A percentile compares a stretch with the other conserved stretches of the same genome.
Evolutionary conservation across 176 grass and related monocot species (phyloP).

Genomic region (Tillandsia fasciculata): DNA sequence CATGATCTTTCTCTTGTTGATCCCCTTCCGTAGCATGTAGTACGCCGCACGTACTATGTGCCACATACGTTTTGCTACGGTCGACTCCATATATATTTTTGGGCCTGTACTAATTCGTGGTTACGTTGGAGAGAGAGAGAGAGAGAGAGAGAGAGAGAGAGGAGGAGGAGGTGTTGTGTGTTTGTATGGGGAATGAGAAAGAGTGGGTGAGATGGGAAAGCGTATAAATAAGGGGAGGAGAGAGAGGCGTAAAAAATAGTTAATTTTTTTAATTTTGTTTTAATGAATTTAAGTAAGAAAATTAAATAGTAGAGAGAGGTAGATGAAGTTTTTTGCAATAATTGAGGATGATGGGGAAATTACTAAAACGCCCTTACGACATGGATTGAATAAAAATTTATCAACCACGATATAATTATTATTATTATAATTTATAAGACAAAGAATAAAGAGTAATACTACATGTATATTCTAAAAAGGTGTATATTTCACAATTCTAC

Average conservation of each 20-base stretch:
- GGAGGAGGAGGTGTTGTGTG: neutral
- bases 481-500: too few relatives aligned
- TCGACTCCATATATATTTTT: slow-evolving; percentile 32
- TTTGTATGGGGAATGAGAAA: neutral
- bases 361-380: too few relatives aligned
- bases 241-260: neutral
- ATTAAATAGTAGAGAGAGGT: too few relatives aligned
- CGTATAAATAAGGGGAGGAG: slow-evolving; percentile 20
- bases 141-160: neutral
- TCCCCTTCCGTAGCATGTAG: slow-evolving; percentile 65
- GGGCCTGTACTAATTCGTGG: neutral
- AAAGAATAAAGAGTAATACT: too few relatives aligned
- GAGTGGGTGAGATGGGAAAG: slow-evolving; percentile 33
- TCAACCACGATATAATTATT: too few relatives aligned
- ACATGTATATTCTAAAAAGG: too few relatives aligned
- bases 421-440: too few relatives aligned
- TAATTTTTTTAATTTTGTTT: neutral
- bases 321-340: too few relatives aligned
- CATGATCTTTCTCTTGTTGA: slow-evolving; percentile 68
- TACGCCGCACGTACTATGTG: slow-evolving; percentile 49
- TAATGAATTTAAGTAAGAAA: too few relatives aligned
- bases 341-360: too few relatives aligned
- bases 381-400: too few relatives aligned
- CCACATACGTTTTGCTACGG: slow-evolving; percentile 44
- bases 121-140: neutral